phyloP scores from a whole-genome alignment of 129 eudicot genomes.

The Kitagawia praeruptora region DNA sequence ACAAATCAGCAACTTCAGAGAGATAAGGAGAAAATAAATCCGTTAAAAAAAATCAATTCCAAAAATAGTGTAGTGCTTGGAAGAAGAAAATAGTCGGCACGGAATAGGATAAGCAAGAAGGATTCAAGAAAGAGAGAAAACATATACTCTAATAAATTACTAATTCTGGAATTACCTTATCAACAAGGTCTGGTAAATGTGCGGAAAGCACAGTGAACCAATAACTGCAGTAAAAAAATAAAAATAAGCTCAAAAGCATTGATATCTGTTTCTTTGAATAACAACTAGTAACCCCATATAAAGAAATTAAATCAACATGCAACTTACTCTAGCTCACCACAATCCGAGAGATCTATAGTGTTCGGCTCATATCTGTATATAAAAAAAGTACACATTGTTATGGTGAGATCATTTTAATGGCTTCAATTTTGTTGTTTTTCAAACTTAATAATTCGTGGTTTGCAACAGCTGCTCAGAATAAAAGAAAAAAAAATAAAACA shows the following conservation, averaged over 20 bases:
- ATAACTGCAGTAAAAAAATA: conserved; percentile 47
- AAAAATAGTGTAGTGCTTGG: not conserved
- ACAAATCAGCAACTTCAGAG: not conserved
- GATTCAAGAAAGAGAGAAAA: not conserved
- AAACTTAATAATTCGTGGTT: not conserved
- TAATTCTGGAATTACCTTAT: conserved; percentile 47
- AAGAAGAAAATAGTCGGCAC: not conserved
- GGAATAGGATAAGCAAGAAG: not conserved
- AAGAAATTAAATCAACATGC: conserved; percentile 2
- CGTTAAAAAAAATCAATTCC: not conserved
- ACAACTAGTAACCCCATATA: not conserved
- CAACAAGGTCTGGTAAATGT: conserved; percentile 89
- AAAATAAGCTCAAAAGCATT: conserved; percentile 7
- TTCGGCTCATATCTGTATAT: conserved; percentile 84
- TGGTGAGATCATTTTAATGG: not conserved
- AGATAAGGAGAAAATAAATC: not conserved
- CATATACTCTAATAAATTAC: not conserved
- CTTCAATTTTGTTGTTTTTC: not conserved
- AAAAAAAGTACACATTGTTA: conserved; percentile 8
- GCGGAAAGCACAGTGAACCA: conserved; percentile 91
- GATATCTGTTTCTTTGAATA: not conserved
- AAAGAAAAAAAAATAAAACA: not conserved
- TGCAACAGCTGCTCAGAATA: not conserved
- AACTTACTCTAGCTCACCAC: conserved; percentile 87
- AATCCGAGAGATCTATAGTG: conserved; percentile 90